A percentile compares a stretch with the other conserved stretches of the same genome.
Conservation (phyloP, 352 stramenopile genomes). For the Globisporangium spinosum region DNA sequence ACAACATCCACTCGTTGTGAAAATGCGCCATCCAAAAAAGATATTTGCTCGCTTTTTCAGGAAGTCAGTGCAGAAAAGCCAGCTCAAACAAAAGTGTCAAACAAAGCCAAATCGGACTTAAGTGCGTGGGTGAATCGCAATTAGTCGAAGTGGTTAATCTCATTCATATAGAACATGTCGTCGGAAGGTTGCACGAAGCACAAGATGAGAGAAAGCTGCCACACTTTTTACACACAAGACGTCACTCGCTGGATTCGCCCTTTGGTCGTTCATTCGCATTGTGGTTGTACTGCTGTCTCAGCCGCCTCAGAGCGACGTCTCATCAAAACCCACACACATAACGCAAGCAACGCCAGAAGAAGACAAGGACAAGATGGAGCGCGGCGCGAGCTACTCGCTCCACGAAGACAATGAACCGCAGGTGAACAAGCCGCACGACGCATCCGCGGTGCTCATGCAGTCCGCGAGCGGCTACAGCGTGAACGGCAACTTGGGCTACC, state of each 20-base stretch:
- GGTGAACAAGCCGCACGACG: slow-evolving; percentile 14
- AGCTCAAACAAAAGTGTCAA: neutral
- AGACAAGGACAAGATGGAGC: slow-evolving; percentile 24
- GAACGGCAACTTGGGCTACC: slow-evolving; percentile 14
- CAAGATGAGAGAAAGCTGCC: neutral
- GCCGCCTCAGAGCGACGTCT: neutral
- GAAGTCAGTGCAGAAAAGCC: neutral
- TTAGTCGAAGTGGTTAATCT: neutral
- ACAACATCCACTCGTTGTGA: neutral
- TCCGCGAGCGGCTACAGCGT: slow-evolving; percentile 20
- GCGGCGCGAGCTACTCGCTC: slow-evolving; percentile 42
- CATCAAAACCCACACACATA: neutral
- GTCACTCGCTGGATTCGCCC: neutral
- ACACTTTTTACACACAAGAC: neutral
- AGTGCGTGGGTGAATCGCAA: neutral
- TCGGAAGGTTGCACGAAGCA: slow-evolving; percentile 4
- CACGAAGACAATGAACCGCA: slow-evolving; percentile 32
- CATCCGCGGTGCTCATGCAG: slow-evolving; percentile 11
- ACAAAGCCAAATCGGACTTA: slow-evolving; percentile 3
- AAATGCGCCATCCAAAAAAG: neutral
- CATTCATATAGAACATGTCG: neutral
- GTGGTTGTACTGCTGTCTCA: neutral
- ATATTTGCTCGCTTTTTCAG: neutral
- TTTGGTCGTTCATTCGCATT: neutral
- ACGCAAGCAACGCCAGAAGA: too few relatives aligned